Evolutionary conservation across 495 filamentous ascomycete genomes (phyloP).

Genomic region (Neurospora pannonica): DNA sequence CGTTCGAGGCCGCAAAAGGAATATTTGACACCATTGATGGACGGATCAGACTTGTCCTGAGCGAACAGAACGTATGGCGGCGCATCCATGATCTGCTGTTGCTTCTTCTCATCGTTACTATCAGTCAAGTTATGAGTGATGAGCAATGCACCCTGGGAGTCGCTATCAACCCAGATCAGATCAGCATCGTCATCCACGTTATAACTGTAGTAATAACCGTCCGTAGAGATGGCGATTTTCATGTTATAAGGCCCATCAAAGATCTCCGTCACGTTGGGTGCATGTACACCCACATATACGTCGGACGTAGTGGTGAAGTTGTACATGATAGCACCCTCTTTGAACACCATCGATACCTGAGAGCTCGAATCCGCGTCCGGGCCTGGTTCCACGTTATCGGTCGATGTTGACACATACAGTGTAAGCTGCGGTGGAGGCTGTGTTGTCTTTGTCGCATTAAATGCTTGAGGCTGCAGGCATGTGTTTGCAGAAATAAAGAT

Average conservation of each 20-base stretch:
- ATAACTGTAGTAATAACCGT: slow-evolving; percentile 58
- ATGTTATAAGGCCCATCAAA: slow-evolving; percentile 61
- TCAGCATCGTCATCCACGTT: slow-evolving; percentile 33
- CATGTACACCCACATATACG: slow-evolving; percentile 67
- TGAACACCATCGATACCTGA: slow-evolving; percentile 30
- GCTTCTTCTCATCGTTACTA: slow-evolving; percentile 27
- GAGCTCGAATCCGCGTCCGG: slow-evolving; percentile 41
- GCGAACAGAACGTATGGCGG: slow-evolving; percentile 74
- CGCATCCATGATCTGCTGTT: slow-evolving; percentile 46
- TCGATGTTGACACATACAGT: slow-evolving; percentile 63
- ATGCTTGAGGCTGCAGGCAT: slow-evolving; percentile 60
- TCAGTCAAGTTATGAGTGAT: slow-evolving; percentile 60
- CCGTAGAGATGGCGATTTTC: slow-evolving; percentile 73
- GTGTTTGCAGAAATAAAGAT: slow-evolving; percentile 76
- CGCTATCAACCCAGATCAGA: slow-evolving; percentile 70
- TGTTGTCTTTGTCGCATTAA: slow-evolving; percentile 24
- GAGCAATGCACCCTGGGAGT: slow-evolving; percentile 64
- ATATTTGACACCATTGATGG: slow-evolving; percentile 55
- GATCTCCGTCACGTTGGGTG: slow-evolving; percentile 46
- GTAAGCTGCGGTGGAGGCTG: slow-evolving; percentile 57
- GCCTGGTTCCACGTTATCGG: slow-evolving; percentile 58
- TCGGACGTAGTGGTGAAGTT: slow-evolving; percentile 45
- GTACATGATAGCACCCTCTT: slow-evolving; percentile 53
- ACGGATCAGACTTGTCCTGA: slow-evolving; percentile 49
- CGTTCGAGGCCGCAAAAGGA: slow-evolving; percentile 66